phyloP scores from a whole-genome alignment of 768 basidiomycete genomes.

The Chalciporus sphaerocephalus region DNA sequence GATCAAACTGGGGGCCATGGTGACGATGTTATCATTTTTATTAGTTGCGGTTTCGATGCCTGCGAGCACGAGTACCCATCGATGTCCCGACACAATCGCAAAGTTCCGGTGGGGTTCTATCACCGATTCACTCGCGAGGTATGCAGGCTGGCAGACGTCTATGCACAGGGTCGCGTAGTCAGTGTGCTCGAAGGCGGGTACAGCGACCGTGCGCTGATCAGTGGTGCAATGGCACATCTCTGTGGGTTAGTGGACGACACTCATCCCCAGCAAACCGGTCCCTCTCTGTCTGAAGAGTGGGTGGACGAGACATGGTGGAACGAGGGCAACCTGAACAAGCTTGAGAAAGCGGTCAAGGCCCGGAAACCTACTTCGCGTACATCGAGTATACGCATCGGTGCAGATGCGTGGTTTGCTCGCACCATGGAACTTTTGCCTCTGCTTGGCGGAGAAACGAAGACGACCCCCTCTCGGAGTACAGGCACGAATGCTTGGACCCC shows the following conservation, averaged over 20 bases:
- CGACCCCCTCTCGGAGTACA: constrained; percentile 1
- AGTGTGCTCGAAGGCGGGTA: constrained; percentile 96
- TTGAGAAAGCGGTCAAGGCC: constrained; percentile 63
- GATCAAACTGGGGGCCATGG: constrained; percentile 58
- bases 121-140: constrained; percentile 51
- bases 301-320: constrained; percentile 63
- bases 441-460: constrained; percentile 8
- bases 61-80: constrained; percentile 84
- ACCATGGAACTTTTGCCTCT: constrained; percentile 32
- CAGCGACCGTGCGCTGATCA: constrained; percentile 81
- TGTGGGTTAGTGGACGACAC: constrained; percentile 55
- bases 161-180: constrained; percentile 66
- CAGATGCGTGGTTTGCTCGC: constrained; percentile 57
- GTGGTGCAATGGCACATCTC: constrained; percentile 80
- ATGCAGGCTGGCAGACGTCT: constrained; percentile 55
- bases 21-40: constrained; percentile 75
- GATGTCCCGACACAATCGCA: constrained; percentile 85
- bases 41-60: constrained; percentile 95
- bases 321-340: constrained; percentile 54
- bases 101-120: constrained; percentile 63
- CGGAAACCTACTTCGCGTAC: constrained; percentile 45
- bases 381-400: constrained; percentile 16
- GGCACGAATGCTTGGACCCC: constrained; percentile 16
- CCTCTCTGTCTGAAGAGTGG: not conserved
- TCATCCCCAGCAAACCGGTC: not conserved